These are phyloP conservation scores for Aspergillus sp. DNA, from an alignment of 2,329 filamentous ascomycete genomes.

Conservation along the genomic window DNA sequence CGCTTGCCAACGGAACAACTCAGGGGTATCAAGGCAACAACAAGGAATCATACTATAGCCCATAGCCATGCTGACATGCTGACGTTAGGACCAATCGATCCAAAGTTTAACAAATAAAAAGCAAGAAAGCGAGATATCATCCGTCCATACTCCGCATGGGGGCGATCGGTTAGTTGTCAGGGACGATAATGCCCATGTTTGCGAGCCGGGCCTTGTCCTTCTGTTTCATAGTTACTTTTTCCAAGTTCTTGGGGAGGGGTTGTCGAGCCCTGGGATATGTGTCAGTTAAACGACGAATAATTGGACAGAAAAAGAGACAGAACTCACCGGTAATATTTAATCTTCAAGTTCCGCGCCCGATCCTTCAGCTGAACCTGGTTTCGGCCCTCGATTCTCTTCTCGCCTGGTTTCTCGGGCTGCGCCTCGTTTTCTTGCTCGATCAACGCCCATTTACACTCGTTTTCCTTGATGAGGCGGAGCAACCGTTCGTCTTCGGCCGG, in stretches of 20 bases:
- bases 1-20: not conserved
- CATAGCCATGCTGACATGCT: not conserved
- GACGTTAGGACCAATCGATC: not conserved
- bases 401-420: slow-evolving; percentile 28
- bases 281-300: slow-evolving; percentile 4
- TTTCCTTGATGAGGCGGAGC: slow-evolving; percentile 48
- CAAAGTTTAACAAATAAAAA: not conserved
- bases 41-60: not conserved
- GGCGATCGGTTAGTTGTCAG: not conserved
- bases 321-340: slow-evolving; percentile 17
- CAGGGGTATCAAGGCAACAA: not conserved
- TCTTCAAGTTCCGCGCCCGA: slow-evolving; percentile 55
- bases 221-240: slow-evolving; percentile 40
- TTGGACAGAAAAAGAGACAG: too few relatives aligned
- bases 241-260: slow-evolving; percentile 45
- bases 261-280: slow-evolving; percentile 22
- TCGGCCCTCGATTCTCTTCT: slow-evolving; percentile 37
- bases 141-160: not conserved
- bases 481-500: slow-evolving; percentile 46
- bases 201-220: slow-evolving; percentile 13
- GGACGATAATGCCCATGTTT: slow-evolving; percentile 8
- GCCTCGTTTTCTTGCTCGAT: slow-evolving; percentile 42
- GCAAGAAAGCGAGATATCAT: not conserved
- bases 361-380: slow-evolving; percentile 57
- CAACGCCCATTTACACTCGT: slow-evolving; percentile 48